Conservation (phyloP, 208 protist species). For the Wallacemonas sp. region DNA sequence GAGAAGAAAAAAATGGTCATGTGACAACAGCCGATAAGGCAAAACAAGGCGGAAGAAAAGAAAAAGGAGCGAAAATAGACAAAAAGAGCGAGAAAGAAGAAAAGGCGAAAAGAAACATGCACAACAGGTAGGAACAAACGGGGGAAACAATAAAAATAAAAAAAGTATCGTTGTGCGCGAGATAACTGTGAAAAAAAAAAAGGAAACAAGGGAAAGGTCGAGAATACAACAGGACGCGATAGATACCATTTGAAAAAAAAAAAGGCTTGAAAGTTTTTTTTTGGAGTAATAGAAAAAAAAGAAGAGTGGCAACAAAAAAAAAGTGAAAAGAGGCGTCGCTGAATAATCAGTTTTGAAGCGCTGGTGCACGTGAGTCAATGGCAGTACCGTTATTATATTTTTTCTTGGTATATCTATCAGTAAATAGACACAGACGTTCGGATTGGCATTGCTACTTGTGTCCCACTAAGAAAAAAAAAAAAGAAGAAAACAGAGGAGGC, state of each 20-base stretch:
- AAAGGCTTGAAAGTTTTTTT: constrained; percentile 3
- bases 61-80: too few relatives aligned
- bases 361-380: too few relatives aligned
- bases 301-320: not conserved
- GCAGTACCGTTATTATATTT: too few relatives aligned
- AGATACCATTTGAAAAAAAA: constrained; percentile 9
- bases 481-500: too few relatives aligned
- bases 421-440: not conserved
- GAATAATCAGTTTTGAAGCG: not conserved
- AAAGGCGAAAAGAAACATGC: not conserved
- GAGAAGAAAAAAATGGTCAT: not conserved
- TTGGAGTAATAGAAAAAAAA: constrained; percentile 13
- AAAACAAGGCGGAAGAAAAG: not conserved
- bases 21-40: too few relatives aligned
- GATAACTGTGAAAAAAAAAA: not conserved
- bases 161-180: too few relatives aligned
- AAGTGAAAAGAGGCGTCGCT: not conserved
- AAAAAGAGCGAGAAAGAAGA: not conserved
- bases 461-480: too few relatives aligned
- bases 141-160: too few relatives aligned
- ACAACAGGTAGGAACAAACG: not conserved
- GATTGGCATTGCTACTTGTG: not conserved
- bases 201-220: not conserved
- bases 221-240: not conserved
- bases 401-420: too few relatives aligned